phyloP scores from a whole-genome alignment of 768 basidiomycete genomes.

The Cubamyces lactineus region DNA sequence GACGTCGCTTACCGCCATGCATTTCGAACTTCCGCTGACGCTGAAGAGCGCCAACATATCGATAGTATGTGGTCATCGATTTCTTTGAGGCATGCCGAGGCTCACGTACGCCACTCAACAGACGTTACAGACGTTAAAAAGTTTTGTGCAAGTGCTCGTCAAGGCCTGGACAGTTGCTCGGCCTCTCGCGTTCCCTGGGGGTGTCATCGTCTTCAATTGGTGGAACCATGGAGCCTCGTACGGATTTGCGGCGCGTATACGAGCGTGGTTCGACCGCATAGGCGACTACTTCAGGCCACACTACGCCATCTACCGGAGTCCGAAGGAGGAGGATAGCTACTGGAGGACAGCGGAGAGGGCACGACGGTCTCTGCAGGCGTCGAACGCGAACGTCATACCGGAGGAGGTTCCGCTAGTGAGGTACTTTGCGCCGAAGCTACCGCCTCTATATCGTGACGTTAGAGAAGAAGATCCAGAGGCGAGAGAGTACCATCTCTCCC shows the following conservation, averaged over 20 bases:
- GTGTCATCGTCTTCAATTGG: conserved; percentile 7
- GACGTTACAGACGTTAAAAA: background rate
- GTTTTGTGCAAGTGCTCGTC: background rate
- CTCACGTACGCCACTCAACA: background rate
- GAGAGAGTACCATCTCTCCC: conserved; percentile 36
- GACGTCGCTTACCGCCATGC: conserved; percentile 4
- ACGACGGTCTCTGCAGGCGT: conserved; percentile 12
- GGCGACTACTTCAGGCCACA: background rate
- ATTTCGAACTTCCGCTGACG: background rate
- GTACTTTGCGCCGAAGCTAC: conserved; percentile 33
- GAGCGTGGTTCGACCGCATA: background rate
- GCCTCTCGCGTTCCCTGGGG: conserved; percentile 17
- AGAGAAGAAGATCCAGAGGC: conserved; percentile 22
- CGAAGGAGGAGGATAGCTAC: conserved; percentile 23
- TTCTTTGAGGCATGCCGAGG: background rate
- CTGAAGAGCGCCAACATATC: conserved; percentile 1
- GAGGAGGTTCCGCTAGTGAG: conserved; percentile 24
- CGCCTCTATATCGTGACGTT: conserved; percentile 43
- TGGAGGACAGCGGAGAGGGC: conserved; percentile 21
- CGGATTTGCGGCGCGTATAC: background rate
- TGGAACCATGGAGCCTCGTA: background rate
- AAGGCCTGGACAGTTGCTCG: conserved; percentile 14
- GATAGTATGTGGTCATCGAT: background rate
- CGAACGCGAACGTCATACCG: conserved; percentile 20
- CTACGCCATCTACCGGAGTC: conserved; percentile 11